Conservation (phyloP, 768 basidiomycete genomes). For the Paxillus rubicundulus region DNA sequence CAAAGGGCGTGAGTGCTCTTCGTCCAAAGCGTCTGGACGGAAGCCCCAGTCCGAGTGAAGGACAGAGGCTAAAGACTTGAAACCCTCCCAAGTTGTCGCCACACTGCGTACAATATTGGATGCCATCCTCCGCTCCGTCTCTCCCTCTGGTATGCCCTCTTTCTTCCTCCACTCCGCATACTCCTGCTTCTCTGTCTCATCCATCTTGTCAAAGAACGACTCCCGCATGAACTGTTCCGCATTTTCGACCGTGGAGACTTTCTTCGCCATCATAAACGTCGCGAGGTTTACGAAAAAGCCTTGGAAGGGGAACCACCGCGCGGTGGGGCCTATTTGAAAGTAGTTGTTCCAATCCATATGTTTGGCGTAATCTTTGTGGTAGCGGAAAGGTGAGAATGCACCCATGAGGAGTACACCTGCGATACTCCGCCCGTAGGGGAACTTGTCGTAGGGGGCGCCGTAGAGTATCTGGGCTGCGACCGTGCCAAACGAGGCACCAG, state of each 20-base stretch:
- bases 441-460: conserved; percentile 47
- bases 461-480: conserved; percentile 56
- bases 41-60: conserved; percentile 55
- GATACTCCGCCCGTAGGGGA: conserved; percentile 48
- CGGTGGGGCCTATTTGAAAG: conserved; percentile 44
- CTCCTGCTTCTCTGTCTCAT: conserved; percentile 31
- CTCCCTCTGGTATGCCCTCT: conserved; percentile 40
- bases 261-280: conserved; percentile 29
- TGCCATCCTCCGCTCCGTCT: conserved; percentile 42
- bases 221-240: conserved; percentile 43
- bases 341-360: conserved; percentile 48
- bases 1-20: conserved; percentile 41
- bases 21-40: conserved; percentile 41
- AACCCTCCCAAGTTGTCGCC: conserved; percentile 50
- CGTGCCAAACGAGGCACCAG: conserved; percentile 55
- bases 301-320: conserved; percentile 42
- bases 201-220: conserved; percentile 41
- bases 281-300: conserved; percentile 32
- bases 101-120: conserved; percentile 46
- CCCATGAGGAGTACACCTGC: conserved; percentile 47
- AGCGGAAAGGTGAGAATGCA: conserved; percentile 45
- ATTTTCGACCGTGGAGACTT: conserved; percentile 37
- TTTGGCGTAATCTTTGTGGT: conserved; percentile 45
- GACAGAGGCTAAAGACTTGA: conserved; percentile 40
- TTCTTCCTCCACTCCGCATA: conserved; percentile 42